Evolutionary conservation across 2,329 filamentous ascomycete species (phyloP), one percentile per base, ranked within the genome.

Genomic region (Diplodia intermedia): DNA sequence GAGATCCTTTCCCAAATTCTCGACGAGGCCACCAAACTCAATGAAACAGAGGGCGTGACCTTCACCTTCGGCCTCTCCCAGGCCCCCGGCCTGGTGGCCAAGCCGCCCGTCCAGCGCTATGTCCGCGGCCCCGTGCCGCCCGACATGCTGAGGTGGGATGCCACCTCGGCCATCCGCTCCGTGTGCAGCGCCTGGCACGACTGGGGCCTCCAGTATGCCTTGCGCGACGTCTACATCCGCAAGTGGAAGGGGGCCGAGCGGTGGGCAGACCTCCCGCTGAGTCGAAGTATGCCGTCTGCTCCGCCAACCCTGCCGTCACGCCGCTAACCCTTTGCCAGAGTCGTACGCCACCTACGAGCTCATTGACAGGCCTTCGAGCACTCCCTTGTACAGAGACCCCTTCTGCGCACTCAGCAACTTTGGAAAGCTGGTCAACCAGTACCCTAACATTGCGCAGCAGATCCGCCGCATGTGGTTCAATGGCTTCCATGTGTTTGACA

Each of bases 401-500:
- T 85, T 83, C 74, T 77, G 78, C 65, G 82, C 82, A 0, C 77
- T 86, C 63, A 81, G 80, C 74, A 77, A 81, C 47, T 85, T 84
- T 4, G 79, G 81, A 23, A 74, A 76, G 40, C 80, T 85, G 29
- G 82, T 86, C 72, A 74, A 76, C 43, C 71, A 79, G 49, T 81
- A 80, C 61, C 82, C 84, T 1, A 74, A 78, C 36, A 76, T 85
- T 11, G 83, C 83, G 3, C 76, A 78, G 26, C 80, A 84, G 71
- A 83, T 86, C 67, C 82, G 80, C 67, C 82, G 84, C 55, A 79
- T 86, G 72, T 86, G 84, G 83, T 85, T 86, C 74, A 82, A 86
- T 68, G 84, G 84, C 61, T 85, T 86, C 74, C 82, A 86, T 75
- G 81, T 80, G 7, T 79, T 81, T 56, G 80, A 85, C 70, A 85